Evolutionary conservation across 306 rosid species (phyloP).

Genomic region (Arachis hypogaea): DNA sequence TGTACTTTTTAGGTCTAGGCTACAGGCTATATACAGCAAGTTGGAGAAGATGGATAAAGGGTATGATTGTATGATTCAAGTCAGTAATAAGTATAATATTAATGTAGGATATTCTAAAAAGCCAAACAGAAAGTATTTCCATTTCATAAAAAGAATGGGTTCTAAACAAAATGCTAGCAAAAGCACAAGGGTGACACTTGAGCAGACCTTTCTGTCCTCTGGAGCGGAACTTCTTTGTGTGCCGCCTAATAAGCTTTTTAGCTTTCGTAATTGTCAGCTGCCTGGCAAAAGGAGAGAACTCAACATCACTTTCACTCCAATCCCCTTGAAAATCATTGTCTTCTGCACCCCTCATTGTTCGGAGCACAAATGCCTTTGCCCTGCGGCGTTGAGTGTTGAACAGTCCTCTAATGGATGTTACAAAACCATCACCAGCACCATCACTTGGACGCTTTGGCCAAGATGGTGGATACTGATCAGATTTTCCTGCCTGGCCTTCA

Average conservation of each 20-base stretch:
- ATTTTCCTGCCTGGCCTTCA: slow-evolving; percentile 75
- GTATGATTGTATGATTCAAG: neutral
- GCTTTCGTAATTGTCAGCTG: slow-evolving; percentile 95
- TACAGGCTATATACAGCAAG: neutral
- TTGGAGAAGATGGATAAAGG: slow-evolving; percentile 20
- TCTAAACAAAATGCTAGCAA: neutral
- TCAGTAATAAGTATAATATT: slow-evolving; percentile 17
- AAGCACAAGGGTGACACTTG: slow-evolving; percentile 13
- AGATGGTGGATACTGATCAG: slow-evolving; percentile 74
- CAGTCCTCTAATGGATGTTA: slow-evolving; percentile 89
- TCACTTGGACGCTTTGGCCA: slow-evolving; percentile 90
- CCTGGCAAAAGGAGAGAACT: slow-evolving; percentile 88
- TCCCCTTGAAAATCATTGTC: slow-evolving; percentile 92
- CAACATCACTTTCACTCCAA: slow-evolving; percentile 94
- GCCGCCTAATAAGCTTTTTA: slow-evolving; percentile 88
- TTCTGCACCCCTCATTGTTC: slow-evolving; percentile 97
- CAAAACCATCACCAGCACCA: slow-evolving; percentile 99
- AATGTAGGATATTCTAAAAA: slow-evolving; percentile 11
- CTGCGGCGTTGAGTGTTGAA: slow-evolving; percentile 91
- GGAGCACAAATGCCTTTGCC: slow-evolving; percentile 91
- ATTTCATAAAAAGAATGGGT: neutral
- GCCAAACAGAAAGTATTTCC: neutral
- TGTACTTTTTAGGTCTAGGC: slow-evolving; percentile 11
- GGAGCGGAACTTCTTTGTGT: slow-evolving; percentile 88
- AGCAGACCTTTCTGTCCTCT: slow-evolving; percentile 84